Conservation (phyloP, 805 yeast species). For the Kodamaea laetipori region DNA sequence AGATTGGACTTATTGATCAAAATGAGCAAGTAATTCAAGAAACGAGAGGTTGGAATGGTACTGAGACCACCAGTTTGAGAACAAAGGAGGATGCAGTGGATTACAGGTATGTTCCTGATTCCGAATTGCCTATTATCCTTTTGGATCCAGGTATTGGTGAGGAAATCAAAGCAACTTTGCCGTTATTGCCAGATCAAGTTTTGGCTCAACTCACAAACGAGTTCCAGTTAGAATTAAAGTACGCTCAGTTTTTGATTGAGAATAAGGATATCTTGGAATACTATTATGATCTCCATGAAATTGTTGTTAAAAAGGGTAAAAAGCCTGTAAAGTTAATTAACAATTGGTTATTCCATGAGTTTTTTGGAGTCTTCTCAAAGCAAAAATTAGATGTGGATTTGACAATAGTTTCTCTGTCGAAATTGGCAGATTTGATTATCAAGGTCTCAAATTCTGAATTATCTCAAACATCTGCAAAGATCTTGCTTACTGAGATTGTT, state of each 20-base stretch:
- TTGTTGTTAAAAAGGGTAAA: constrained; percentile 20
- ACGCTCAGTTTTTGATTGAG: constrained; percentile 69
- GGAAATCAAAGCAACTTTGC: constrained; percentile 47
- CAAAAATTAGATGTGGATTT: constrained; percentile 40
- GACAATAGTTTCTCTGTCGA: constrained; percentile 33
- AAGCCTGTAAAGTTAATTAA: constrained; percentile 47
- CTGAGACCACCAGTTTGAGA: constrained; percentile 64
- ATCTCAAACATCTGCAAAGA: constrained; percentile 69
- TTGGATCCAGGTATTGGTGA: constrained; percentile 47
- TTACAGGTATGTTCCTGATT: constrained; percentile 93
- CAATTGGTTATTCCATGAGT: constrained; percentile 83
- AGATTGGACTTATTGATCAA: constrained; percentile 49
- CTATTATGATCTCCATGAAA: constrained; percentile 47
- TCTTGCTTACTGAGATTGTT: constrained; percentile 63
- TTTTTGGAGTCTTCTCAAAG: constrained; percentile 68
- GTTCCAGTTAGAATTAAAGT: constrained; percentile 63
- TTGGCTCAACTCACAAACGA: constrained; percentile 44
- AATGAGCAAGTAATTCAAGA: constrained; percentile 46
- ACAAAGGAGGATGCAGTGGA: constrained; percentile 81
- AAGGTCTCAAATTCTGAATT: constrained; percentile 49
- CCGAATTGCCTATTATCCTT: constrained; percentile 69
- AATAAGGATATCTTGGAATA: constrained; percentile 52
- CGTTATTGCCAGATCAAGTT: constrained; percentile 63
- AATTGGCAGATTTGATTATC: constrained; percentile 56
- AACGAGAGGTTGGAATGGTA: constrained; percentile 93